Evolutionary conservation across 257 asterid species (phyloP), one percentile per base, ranked within the genome.

Genomic region (Cordia subcordata): DNA sequence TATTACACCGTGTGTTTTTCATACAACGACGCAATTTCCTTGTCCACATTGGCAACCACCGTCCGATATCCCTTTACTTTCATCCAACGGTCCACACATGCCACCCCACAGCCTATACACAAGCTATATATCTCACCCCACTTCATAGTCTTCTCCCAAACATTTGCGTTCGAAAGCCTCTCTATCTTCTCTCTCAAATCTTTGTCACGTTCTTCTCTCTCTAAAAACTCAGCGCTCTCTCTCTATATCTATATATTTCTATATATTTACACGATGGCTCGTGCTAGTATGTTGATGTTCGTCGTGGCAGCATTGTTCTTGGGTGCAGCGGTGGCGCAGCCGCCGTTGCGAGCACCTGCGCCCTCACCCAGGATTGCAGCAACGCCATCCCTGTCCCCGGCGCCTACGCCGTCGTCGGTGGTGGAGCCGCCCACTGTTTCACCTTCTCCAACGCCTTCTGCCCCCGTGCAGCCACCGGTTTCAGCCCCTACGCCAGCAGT

Each of bases 261-360:
- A 10, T 14, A 11, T 42, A 42, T 8, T 10, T 10, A 0, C 0
- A 15, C 68, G 65, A 74, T 75, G 84, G 76, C 81, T 33, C 44
- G 68, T 59, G 68, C 69, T n/a, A 68, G 23, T 35, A n/a, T 47
- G 54, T 57, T 64, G 47, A 58, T 68, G 0, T 18, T 54, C 3
- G 20, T 74, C 16, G 44, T 71, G 27, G 65, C 66, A 0, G 69
- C 81, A 52, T 9, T 72, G 64, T 58, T 78, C 47, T 17, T 75
- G 5, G 63, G 49, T n/a, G 19, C 50, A 55, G 55, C 72, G 13
- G 22, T 49, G 22, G 76, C 79, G 12, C 76, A 60, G 53, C 57
- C 78, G 15, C 78, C 82, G 22, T 72, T 75, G 12, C 76, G 56
- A 47, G 61, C 78, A 18, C 78, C 82, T 5, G 15, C 73, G 8